These are phyloP conservation scores for Xylaria polymorpha DNA, from an alignment of 2,329 filamentous ascomycete species.

Conservation along the genomic window DNA sequence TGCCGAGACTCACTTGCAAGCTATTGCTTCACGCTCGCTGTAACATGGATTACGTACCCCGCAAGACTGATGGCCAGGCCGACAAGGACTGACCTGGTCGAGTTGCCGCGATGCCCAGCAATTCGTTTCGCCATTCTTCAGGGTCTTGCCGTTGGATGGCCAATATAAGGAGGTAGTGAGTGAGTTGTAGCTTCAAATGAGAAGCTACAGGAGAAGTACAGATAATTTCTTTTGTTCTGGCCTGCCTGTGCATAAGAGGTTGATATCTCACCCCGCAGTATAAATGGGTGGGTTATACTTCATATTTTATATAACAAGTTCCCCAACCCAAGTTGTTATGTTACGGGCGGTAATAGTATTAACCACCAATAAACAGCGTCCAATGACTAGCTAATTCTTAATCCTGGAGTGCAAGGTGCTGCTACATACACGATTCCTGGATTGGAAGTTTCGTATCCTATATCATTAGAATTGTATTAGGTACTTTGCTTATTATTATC, in stretches of 20 bases:
- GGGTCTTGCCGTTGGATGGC: not conserved
- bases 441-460: not conserved
- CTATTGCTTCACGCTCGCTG: slow-evolving; percentile 1
- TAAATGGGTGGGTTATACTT: slow-evolving; percentile 8
- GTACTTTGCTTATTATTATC: slow-evolving; percentile 1
- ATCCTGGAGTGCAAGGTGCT: slow-evolving; percentile 3
- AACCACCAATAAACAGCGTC: not conserved
- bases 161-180: not conserved
- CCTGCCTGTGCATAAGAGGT: not conserved
- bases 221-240: not conserved
- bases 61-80: slow-evolving; percentile 30
- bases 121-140: slow-evolving; percentile 22
- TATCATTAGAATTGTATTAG: not conserved
- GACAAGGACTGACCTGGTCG: slow-evolving; percentile 28
- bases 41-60: slow-evolving; percentile 15
- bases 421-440: not conserved
- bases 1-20: not conserved
- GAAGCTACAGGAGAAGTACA: not conserved
- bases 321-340: not conserved
- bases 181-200: slow-evolving; percentile 10
- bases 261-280: not conserved
- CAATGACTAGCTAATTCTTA: not conserved
- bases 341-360: not conserved
- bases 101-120: slow-evolving; percentile 31
- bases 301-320: slow-evolving; percentile 7